phyloP scores from a whole-genome alignment of 2,329 filamentous ascomycete genomes.

The Coniochaeta hoffmannii region DNA sequence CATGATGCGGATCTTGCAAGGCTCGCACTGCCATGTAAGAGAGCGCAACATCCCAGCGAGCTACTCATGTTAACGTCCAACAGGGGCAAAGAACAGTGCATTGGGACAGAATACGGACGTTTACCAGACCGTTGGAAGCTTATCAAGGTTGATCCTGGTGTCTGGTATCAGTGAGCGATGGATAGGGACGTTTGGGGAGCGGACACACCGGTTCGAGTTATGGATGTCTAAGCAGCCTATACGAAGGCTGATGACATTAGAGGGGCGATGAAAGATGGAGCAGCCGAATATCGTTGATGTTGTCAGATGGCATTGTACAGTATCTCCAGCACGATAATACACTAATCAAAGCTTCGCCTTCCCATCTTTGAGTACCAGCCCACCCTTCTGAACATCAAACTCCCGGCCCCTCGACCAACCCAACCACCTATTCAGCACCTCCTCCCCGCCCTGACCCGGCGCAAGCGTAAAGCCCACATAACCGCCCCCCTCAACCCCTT shows the following conservation, averaged over 20 bases:
- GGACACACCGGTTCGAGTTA: no score
- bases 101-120: no score
- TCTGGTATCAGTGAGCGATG: no score
- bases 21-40: neutral
- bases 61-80: neutral
- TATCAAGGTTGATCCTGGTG: no score
- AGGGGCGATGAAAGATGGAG: neutral
- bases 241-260: no score
- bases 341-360: conserved; percentile 33
- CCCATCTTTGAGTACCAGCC: conserved; percentile 43
- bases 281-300: neutral
- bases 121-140: no score
- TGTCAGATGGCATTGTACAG: neutral
- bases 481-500: conserved; percentile 57
- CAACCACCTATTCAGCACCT: conserved; percentile 62
- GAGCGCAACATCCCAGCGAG: neutral
- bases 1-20: neutral
- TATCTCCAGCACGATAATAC: neutral
- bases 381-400: conserved; percentile 59
- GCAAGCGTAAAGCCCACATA: conserved; percentile 54
- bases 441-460: conserved; percentile 67
- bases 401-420: conserved; percentile 69
- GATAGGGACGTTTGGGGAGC: no score
- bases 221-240: no score
- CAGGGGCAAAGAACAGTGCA: no score